Evolutionary conservation across 2,329 filamentous ascomycete species (phyloP).

Genomic region (Xylaria polymorpha): DNA sequence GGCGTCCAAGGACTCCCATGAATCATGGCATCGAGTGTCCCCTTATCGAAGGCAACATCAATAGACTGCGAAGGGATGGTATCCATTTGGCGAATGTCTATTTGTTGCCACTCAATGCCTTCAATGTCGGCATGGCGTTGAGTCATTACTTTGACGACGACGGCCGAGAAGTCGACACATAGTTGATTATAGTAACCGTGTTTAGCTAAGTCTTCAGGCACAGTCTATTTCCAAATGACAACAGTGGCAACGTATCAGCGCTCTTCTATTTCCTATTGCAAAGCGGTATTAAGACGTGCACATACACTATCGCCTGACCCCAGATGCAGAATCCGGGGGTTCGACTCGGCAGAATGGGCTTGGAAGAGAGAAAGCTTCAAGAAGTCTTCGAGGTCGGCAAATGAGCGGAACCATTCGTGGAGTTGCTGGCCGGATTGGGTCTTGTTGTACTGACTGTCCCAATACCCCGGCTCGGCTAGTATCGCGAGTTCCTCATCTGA

Average conservation of each 20-base stretch:
- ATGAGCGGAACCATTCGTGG: constrained; percentile 67
- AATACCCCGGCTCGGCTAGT: constrained; percentile 59
- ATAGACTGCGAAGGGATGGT: constrained; percentile 55
- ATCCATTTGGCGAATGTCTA: constrained; percentile 64
- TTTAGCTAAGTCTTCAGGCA: constrained; percentile 61
- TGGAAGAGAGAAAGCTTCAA: constrained; percentile 58
- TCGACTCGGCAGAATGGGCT: constrained; percentile 43
- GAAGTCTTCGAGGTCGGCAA: constrained; percentile 60
- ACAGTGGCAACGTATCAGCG: no score
- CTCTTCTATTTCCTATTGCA: no score
- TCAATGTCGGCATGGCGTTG: constrained; percentile 53
- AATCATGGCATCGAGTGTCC: constrained; percentile 67
- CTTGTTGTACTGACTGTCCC: constrained; percentile 61
- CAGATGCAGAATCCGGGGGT: constrained; percentile 64
- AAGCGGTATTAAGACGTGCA: no score
- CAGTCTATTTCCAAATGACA: constrained; percentile 53
- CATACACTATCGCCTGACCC: constrained; percentile 68
- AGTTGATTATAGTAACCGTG: constrained; percentile 64
- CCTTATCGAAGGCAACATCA: constrained; percentile 69
- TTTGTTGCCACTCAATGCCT: constrained; percentile 61
- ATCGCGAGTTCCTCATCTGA: constrained; percentile 48
- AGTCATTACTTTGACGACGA: constrained; percentile 65
- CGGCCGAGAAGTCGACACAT: constrained; percentile 67
- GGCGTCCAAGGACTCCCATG: constrained; percentile 65
- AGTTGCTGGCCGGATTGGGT: constrained; percentile 54